Conservation (phyloP, 1,139 yeast species). For the Pichia inconspicua region DNA sequence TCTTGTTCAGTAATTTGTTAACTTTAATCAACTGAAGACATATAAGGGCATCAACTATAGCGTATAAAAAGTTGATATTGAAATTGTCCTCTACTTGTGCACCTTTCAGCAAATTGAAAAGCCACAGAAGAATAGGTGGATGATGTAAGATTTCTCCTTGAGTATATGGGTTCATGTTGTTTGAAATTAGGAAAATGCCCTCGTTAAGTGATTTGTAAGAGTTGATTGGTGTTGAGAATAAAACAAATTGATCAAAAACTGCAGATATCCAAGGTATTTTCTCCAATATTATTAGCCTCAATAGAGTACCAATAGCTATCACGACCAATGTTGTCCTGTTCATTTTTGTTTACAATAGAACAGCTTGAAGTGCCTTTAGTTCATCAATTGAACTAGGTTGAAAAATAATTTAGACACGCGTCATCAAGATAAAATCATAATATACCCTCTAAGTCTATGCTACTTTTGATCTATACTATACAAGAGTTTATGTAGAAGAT, state of each 20-base stretch:
- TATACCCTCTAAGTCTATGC: too few relatives aligned
- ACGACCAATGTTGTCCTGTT: slow-evolving; percentile 2
- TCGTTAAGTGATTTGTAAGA: slow-evolving; percentile 66
- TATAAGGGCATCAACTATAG: slow-evolving; percentile 36
- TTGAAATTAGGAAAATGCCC: slow-evolving; percentile 63
- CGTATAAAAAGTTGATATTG: slow-evolving; percentile 31
- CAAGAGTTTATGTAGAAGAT: background rate
- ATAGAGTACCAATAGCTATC: slow-evolving; percentile 4
- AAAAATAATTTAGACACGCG: background rate
- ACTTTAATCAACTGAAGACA: slow-evolving; percentile 36
- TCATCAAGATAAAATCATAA: background rate
- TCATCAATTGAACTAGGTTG: background rate
- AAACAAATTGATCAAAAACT: slow-evolving; percentile 49
- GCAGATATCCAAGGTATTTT: slow-evolving; percentile 19
- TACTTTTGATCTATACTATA: background rate
- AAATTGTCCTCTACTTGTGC: slow-evolving; percentile 14
- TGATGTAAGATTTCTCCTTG: slow-evolving; percentile 81
- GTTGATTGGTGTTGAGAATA: slow-evolving; percentile 72
- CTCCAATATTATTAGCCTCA: slow-evolving; percentile 5
- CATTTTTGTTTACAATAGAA: background rate
- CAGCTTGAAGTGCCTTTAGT: background rate
- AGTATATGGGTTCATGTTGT: slow-evolving; percentile 59
- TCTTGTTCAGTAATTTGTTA: slow-evolving; percentile 25
- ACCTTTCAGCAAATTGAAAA: slow-evolving; percentile 35
- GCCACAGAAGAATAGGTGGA: slow-evolving; percentile 59